Evolutionary conservation across 2,329 filamentous ascomycete genomes (phyloP).

Genomic region (Apiospora rasikravindrae): DNA sequence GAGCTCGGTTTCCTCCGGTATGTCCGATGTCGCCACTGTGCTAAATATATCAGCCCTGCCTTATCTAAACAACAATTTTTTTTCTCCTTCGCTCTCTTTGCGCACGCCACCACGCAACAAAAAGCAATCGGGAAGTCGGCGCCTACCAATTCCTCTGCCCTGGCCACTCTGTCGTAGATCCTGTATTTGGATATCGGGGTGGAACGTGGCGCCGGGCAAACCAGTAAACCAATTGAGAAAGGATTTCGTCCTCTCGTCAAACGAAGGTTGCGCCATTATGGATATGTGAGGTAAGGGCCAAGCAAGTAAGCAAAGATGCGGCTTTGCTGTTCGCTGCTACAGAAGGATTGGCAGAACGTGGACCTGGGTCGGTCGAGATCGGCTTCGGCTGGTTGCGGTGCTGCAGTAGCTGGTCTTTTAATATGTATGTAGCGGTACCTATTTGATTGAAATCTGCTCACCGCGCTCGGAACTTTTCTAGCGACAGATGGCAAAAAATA

Average conservation of each 20-base stretch:
- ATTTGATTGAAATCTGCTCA: neutral
- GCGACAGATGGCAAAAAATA: constrained; percentile 11
- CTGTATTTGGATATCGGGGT: constrained; percentile 55
- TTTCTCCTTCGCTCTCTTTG: neutral
- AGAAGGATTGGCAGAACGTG: neutral
- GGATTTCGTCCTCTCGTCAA: constrained; percentile 47
- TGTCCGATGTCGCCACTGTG: constrained; percentile 72
- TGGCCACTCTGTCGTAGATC: constrained; percentile 57
- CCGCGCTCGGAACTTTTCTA: constrained; percentile 7
- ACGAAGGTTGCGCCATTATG: constrained; percentile 33
- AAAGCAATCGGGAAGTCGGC: neutral
- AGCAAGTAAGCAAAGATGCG: neutral
- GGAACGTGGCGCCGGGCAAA: constrained; percentile 58
- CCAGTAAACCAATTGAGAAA: constrained; percentile 62
- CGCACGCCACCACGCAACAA: neutral
- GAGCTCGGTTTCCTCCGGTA: constrained; percentile 75
- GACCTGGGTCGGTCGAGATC: constrained; percentile 8
- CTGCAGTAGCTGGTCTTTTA: neutral
- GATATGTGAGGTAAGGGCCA: neutral
- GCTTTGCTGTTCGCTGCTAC: neutral
- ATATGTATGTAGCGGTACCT: neutral
- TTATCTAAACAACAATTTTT: neutral
- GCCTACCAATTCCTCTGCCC: constrained; percentile 59
- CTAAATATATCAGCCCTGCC: constrained; percentile 17
- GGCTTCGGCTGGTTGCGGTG: neutral